These are phyloP conservation scores for Ganoderma lucidum DNA, from an alignment of 1,284 basidiomycete genomes.

Conservation along the genomic window DNA sequence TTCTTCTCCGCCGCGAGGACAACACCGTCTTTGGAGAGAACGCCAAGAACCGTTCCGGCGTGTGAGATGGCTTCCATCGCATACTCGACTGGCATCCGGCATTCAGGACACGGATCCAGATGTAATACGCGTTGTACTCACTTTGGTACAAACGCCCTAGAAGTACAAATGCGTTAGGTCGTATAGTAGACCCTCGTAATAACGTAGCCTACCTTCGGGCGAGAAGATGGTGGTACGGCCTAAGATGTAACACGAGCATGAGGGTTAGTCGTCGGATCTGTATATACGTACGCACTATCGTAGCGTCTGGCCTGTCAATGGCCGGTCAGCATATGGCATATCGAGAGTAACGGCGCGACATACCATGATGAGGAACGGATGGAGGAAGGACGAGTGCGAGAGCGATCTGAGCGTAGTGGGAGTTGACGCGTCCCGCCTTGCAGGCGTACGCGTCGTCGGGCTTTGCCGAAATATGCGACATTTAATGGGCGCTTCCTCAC, in stretches of 20 bases:
- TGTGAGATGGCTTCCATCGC: constrained; percentile 99
- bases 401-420: constrained; percentile 23
- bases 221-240: constrained; percentile 96
- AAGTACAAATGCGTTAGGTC: constrained; percentile 10
- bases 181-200: not conserved
- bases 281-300: constrained; percentile 70
- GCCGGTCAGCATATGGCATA: constrained; percentile 9
- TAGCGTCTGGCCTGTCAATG: constrained; percentile 81
- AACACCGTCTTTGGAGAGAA: constrained; percentile 95
- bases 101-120: not conserved
- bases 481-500: constrained; percentile 3
- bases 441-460: constrained; percentile 40
- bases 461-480: constrained; percentile 23
- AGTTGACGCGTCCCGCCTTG: constrained; percentile 43
- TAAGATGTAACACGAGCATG: constrained; percentile 42
- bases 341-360: constrained; percentile 18
- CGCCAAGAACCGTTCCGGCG: constrained; percentile 94
- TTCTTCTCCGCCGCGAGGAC: constrained; percentile 99
- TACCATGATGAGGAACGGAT: constrained; percentile 46
- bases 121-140: constrained; percentile 47
- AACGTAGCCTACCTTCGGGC: constrained; percentile 77
- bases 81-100: constrained; percentile 83
- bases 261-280: constrained; percentile 21
- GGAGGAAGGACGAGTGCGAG: constrained; percentile 21
- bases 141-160: constrained; percentile 91